phyloP scores from a whole-genome alignment of 2,329 filamentous ascomycete species.

The Aureobasidium sp. region DNA sequence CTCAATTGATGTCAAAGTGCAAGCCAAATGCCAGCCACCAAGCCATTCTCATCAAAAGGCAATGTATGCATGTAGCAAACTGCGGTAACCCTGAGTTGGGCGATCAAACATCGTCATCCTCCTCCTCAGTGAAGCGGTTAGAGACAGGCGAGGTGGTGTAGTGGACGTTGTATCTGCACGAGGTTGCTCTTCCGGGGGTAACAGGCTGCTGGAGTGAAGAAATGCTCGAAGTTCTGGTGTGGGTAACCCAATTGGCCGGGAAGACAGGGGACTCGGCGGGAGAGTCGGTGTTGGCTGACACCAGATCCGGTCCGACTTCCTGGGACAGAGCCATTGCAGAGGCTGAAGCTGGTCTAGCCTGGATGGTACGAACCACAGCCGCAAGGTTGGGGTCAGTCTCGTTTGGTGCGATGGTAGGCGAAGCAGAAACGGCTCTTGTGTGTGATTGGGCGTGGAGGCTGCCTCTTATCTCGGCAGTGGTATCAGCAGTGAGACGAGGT shows the following conservation, averaged over 20 bases:
- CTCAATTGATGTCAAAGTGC: neutral
- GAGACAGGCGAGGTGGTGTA: neutral
- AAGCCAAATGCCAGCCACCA: neutral
- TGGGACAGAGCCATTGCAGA: neutral
- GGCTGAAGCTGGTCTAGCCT: neutral
- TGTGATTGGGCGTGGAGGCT: no score
- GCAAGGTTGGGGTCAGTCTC: neutral
- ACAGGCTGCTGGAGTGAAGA: neutral
- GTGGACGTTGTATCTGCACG: neutral
- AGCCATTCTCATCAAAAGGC: neutral
- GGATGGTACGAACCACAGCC: neutral
- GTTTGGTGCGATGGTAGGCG: neutral
- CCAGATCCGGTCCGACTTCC: neutral
- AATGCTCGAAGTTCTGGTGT: neutral
- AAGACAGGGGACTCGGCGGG: neutral
- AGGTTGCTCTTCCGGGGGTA: neutral
- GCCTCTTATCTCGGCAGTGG: neutral
- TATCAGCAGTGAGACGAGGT: neutral
- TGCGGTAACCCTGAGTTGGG: neutral
- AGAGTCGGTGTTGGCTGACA: neutral
- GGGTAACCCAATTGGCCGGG: neutral
- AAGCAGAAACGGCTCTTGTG: neutral
- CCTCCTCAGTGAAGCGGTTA: neutral
- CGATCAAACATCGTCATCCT: neutral
- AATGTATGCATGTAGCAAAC: neutral